These are phyloP conservation scores for Trypanosomatidae sp. DNA, from an alignment of 208 protist species.

Conservation along the genomic window DNA sequence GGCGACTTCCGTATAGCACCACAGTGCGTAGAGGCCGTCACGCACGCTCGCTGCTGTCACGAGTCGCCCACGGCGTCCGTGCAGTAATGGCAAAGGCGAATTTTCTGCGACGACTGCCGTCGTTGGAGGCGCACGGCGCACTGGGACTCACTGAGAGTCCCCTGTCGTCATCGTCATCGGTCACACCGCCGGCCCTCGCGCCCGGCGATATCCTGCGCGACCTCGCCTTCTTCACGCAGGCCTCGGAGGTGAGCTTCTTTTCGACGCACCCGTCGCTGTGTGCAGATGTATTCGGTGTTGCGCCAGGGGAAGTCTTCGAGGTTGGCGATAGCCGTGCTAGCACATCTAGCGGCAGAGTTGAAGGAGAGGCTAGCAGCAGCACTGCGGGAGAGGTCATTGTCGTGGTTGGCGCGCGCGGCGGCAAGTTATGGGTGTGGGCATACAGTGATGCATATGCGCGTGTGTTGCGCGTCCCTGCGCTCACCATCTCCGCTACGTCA, in stretches of 20 bases:
- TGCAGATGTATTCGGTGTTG: constrained; percentile 60
- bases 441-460: constrained; percentile 36
- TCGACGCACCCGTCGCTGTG: constrained; percentile 61
- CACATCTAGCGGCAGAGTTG: background rate
- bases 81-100: background rate
- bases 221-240: constrained; percentile 58
- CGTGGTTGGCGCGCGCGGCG: constrained; percentile 67
- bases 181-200: constrained; percentile 8
- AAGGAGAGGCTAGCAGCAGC: background rate
- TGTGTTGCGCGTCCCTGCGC: constrained; percentile 23
- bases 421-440: constrained; percentile 55
- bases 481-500: background rate
- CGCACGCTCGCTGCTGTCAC: constrained; percentile 8
- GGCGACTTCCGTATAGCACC: constrained; percentile 16
- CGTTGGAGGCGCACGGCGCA: background rate
- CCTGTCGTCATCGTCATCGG: background rate
- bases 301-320: constrained; percentile 55
- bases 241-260: constrained; percentile 58
- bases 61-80: constrained; percentile 10
- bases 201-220: constrained; percentile 69
- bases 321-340: constrained; percentile 24
- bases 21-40: background rate
- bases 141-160: background rate
- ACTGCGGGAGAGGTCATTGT: constrained; percentile 3
- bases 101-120: background rate